Conservation (phyloP, 139 green algal species). For the Coelastrella sp. region DNA sequence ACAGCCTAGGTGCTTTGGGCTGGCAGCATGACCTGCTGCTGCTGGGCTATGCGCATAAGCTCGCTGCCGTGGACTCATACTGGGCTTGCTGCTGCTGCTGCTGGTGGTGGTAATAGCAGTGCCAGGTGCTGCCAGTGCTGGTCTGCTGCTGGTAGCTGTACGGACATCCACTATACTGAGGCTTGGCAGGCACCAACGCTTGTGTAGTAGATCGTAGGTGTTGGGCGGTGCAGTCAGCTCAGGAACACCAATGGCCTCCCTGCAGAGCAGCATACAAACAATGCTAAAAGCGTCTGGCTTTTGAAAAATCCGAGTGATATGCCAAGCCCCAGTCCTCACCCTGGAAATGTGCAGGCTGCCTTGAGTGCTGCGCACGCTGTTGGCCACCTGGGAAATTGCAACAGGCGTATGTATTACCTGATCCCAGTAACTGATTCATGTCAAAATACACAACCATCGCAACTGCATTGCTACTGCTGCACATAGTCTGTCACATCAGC, state of each 20-base stretch:
- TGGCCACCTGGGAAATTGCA: too few relatives aligned
- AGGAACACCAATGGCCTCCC: conserved; percentile 77
- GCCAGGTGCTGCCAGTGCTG: background rate
- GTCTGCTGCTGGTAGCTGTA: conserved; percentile 41
- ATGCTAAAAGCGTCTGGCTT: too few relatives aligned
- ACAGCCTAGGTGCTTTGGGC: background rate
- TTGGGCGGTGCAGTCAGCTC: conserved; percentile 66
- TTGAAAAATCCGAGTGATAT: too few relatives aligned
- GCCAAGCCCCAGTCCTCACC: too few relatives aligned
- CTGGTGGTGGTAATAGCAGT: background rate
- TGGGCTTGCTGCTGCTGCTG: background rate
- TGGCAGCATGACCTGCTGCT: background rate
- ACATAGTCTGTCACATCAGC: too few relatives aligned
- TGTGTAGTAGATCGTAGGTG: conserved; percentile 83
- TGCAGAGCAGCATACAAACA: conserved; percentile 51
- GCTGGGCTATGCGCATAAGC: background rate
- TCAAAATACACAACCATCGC: too few relatives aligned
- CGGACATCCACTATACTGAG: conserved; percentile 93
- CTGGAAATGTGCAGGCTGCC: too few relatives aligned
- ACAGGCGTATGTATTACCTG: too few relatives aligned
- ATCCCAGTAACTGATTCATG: too few relatives aligned
- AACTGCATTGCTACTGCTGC: too few relatives aligned
- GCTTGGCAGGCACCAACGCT: conserved; percentile 90
- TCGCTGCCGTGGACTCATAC: background rate
- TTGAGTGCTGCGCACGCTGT: too few relatives aligned